Conservation (phyloP, 306 rosid genomes). For the Canavalia gladiata region DNA sequence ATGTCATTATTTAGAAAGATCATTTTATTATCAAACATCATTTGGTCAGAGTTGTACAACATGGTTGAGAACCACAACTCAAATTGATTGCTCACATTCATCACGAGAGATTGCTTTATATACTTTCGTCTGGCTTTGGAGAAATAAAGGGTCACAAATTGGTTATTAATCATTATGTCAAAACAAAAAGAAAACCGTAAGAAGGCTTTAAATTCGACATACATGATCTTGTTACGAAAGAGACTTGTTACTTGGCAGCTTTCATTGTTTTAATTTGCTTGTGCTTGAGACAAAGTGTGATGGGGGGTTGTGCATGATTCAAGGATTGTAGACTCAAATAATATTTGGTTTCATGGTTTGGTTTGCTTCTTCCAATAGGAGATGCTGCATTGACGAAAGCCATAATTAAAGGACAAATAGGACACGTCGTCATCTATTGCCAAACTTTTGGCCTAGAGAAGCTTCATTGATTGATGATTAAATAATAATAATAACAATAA, state of each 20-base stretch:
- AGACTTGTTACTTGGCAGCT: background rate
- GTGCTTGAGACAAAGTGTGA: background rate
- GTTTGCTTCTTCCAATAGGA: constrained; percentile 25
- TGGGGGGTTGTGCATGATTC: background rate
- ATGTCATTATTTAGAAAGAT: too few relatives aligned
- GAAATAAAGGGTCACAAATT: background rate
- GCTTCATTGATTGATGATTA: background rate
- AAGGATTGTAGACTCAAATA: background rate
- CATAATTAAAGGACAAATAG: constrained; percentile 31
- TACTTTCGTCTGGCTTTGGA: too few relatives aligned
- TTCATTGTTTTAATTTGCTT: background rate
- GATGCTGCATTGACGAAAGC: background rate
- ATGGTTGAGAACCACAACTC: background rate
- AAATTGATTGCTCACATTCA: background rate
- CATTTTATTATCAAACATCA: background rate
- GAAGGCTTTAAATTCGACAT: background rate
- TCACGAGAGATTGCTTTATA: background rate
- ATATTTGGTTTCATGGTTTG: background rate
- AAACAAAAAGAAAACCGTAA: background rate
- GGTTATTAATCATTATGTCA: background rate
- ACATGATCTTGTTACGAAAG: background rate
- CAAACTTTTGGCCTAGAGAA: background rate
- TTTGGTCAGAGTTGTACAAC: background rate
- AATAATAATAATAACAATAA: background rate
- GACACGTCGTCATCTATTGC: constrained; percentile 44